A percentile compares a stretch with the other conserved stretches of the same genome.
Conservation (phyloP, 2,329 filamentous ascomycete species). For the Diplodia mutila region DNA sequence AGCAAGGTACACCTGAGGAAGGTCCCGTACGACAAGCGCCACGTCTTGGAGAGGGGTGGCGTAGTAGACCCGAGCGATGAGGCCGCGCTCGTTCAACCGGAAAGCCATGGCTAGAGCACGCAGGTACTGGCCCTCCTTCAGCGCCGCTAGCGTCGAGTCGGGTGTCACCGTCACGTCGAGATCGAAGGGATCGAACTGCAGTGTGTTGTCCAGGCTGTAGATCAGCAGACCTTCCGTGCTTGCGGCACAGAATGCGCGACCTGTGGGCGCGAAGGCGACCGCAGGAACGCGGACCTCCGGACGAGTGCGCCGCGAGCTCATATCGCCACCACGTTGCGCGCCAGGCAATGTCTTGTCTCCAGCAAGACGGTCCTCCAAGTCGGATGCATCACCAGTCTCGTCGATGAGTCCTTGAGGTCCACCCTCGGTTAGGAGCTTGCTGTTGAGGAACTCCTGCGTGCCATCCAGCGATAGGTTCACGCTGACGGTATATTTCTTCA, state of each 20-base stretch:
- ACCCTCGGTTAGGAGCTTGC: slow-evolving; percentile 85
- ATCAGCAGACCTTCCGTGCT: slow-evolving; percentile 93
- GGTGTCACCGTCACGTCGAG: slow-evolving; percentile 93
- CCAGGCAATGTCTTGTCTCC: slow-evolving; percentile 77
- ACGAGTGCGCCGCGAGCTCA: slow-evolving; percentile 73
- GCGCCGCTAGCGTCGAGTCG: slow-evolving; percentile 66
- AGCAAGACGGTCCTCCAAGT: slow-evolving; percentile 75
- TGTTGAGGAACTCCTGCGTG: slow-evolving; percentile 96
- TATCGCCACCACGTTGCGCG: slow-evolving; percentile 84
- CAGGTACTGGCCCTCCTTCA: slow-evolving; percentile 79
- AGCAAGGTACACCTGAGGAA: slow-evolving; percentile 85
- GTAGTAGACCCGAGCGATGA: slow-evolving; percentile 86
- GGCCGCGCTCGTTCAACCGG: slow-evolving; percentile 81
- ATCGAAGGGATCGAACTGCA: slow-evolving; percentile 94
- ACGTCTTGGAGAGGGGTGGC: slow-evolving; percentile 77
- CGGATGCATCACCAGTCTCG: slow-evolving; percentile 83
- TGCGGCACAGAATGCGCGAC: slow-evolving; percentile 88
- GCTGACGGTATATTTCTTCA: slow-evolving; percentile 95
- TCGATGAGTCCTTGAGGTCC: slow-evolving; percentile 85
- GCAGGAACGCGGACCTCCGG: slow-evolving; percentile 84
- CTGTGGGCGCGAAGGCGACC: slow-evolving; percentile 86
- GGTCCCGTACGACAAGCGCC: slow-evolving; percentile 72
- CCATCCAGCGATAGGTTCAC: slow-evolving; percentile 94
- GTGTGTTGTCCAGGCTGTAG: slow-evolving; percentile 82
- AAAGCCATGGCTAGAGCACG: slow-evolving; percentile 97